Conservation (phyloP, 2,329 filamentous ascomycete species). For the Zopfia rhizophila region DNA sequence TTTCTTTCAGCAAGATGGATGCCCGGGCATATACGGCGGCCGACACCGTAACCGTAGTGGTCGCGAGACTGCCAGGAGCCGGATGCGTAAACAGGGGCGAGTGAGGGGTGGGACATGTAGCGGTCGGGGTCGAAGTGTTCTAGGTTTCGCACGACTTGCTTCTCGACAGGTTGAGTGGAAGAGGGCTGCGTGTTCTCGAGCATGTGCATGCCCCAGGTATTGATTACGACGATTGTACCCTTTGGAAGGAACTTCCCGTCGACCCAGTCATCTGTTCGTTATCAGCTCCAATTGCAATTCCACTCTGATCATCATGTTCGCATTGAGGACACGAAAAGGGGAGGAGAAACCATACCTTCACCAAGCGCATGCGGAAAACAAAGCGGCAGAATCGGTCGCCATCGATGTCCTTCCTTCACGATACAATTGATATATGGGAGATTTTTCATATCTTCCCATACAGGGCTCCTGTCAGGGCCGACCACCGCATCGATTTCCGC, state of each 20-base stretch:
- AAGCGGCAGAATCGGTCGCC: not conserved
- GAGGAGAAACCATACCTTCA: too few relatives aligned
- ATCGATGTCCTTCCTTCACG: not conserved
- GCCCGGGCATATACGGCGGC: slow-evolving; percentile 39
- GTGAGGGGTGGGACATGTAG: not conserved
- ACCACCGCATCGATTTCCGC: slow-evolving; percentile 43
- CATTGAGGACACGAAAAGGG: too few relatives aligned
- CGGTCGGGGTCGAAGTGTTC: slow-evolving; percentile 15
- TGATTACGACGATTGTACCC: slow-evolving; percentile 39
- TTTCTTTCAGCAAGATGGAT: slow-evolving; percentile 33
- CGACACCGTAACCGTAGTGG: slow-evolving; percentile 31
- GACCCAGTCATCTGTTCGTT: slow-evolving; percentile 38
- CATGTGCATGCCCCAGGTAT: slow-evolving; percentile 40
- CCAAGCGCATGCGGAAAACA: slow-evolving; percentile 42
- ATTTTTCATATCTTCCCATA: slow-evolving; percentile 10
- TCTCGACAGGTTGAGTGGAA: too few relatives aligned
- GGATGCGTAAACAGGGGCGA: not conserved
- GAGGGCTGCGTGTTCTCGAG: too few relatives aligned
- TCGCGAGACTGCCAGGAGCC: slow-evolving; percentile 2
- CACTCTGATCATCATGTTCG: too few relatives aligned
- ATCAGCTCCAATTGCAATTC: too few relatives aligned
- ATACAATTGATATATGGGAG: slow-evolving; percentile 13
- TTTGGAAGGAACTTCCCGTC: slow-evolving; percentile 41
- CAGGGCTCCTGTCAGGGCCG: slow-evolving; percentile 38
- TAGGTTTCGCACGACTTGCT: slow-evolving; percentile 34